A percentile compares a stretch with the other conserved stretches of the same genome.
Conservation (phyloP, 805 yeast genomes). For the Candida quercuum region DNA sequence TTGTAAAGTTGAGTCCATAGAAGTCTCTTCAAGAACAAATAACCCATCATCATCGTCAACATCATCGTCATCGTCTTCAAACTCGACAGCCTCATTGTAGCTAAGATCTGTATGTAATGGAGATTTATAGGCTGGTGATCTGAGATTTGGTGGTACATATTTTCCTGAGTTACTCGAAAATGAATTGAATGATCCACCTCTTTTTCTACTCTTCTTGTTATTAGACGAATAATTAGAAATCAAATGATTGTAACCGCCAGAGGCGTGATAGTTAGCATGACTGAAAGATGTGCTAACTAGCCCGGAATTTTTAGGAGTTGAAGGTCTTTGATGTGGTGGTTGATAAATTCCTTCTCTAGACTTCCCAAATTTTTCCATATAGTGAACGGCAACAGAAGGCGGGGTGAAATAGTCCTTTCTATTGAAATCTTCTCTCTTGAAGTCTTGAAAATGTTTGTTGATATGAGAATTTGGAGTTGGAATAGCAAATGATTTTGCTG, state of each 20-base stretch:
- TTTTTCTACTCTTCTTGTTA: conserved; percentile 9
- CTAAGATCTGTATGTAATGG: conserved; percentile 11
- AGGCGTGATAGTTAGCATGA: conserved; percentile 7
- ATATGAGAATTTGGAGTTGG: conserved; percentile 51
- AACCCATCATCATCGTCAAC: conserved; percentile 31
- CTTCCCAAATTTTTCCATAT: conserved; percentile 58
- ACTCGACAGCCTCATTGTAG: conserved; percentile 14
- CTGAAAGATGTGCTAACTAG: too few species aligned
- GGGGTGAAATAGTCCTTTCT: conserved; percentile 78
- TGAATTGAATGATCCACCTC: conserved; percentile 21
- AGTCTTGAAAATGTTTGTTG: conserved; percentile 33
- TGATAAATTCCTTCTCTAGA: conserved; percentile 22
- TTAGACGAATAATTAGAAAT: conserved; percentile 4
- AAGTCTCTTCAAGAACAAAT: conserved; percentile 37
- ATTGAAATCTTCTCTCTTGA: conserved; percentile 36
- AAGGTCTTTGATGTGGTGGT: conserved; percentile 23
- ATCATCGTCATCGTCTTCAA: conserved; percentile 20
- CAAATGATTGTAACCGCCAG: conserved; percentile 2
- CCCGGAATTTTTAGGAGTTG: conserved; percentile 20
- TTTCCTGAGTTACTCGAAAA: conserved; percentile 41
- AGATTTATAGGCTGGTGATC: conserved; percentile 37
- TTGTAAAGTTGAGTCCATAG: conserved; percentile 7
- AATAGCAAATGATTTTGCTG: conserved; percentile 48
- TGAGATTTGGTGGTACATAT: conserved; percentile 68
- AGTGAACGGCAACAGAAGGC: conserved; percentile 63